Conservation (phyloP, 2,329 filamentous ascomycete species). For the Cryphonectria carpinicola region DNA sequence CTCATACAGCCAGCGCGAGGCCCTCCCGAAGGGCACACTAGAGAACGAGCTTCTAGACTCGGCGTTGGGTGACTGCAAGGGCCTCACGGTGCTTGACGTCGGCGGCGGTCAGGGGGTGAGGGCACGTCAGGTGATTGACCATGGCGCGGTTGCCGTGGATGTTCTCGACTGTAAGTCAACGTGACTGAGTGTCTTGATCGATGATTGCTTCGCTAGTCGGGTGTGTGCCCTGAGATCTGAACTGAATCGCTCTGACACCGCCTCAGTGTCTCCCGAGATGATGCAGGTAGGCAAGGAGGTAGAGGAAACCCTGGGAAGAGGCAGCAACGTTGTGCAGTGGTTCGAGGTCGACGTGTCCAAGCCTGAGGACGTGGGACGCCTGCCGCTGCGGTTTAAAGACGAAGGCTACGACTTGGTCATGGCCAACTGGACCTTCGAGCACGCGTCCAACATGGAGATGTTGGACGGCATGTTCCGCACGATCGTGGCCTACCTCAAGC, state of each 20-base stretch:
- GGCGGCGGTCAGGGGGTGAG: slow-evolving; percentile 38
- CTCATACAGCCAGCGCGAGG: slow-evolving; percentile 14
- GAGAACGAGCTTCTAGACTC: slow-evolving; percentile 20
- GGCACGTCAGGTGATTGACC: slow-evolving; percentile 34
- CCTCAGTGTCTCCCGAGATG: slow-evolving; percentile 35
- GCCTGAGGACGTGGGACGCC: slow-evolving; percentile 23
- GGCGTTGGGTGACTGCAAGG: slow-evolving; percentile 35
- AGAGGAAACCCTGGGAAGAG: slow-evolving; percentile 23
- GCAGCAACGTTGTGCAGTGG: slow-evolving; percentile 22
- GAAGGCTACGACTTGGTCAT: slow-evolving; percentile 33
- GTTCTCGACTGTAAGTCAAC: slow-evolving; percentile 34
- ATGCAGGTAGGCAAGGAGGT: slow-evolving; percentile 32
- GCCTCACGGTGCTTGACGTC: slow-evolving; percentile 37
- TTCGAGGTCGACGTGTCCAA: slow-evolving; percentile 30
- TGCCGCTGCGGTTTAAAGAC: slow-evolving; percentile 25
- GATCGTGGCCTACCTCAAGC: slow-evolving; percentile 28
- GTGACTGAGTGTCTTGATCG: neutral
- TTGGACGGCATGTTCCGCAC: slow-evolving; percentile 33
- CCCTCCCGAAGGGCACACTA: slow-evolving; percentile 4
- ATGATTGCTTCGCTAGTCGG: neutral
- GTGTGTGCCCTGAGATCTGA: neutral
- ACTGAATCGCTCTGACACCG: neutral
- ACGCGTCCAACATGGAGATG: slow-evolving; percentile 23
- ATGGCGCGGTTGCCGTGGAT: slow-evolving; percentile 35
- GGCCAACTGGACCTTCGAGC: slow-evolving; percentile 32